Percentiles rank a stretch among this genome's conserved stretches.
These are phyloP conservation scores for Tulasnella sp. DNA, from an alignment of 768 basidiomycete species.

Conservation along the genomic window DNA sequence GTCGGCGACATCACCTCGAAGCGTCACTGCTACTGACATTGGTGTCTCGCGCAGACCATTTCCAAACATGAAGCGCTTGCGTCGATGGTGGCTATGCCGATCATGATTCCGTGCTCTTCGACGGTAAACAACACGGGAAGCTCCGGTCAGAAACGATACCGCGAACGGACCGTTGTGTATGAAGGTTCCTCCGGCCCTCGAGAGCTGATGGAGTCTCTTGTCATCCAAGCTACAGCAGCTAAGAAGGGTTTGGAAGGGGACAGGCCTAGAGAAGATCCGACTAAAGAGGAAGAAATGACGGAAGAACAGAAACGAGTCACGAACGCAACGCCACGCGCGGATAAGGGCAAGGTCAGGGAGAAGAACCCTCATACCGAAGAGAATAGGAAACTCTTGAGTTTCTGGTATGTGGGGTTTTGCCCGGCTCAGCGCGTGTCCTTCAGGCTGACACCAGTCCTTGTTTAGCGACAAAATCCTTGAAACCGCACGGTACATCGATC, in stretches of 20 bases:
- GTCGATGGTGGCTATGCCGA: constrained; percentile 96
- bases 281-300: constrained; percentile 60
- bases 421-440: not conserved
- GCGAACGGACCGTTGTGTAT: constrained; percentile 81
- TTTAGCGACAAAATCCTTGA: constrained; percentile 65
- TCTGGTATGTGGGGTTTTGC: constrained; percentile 49
- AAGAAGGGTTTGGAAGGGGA: constrained; percentile 77
- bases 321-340: constrained; percentile 43
- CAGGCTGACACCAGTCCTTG: not conserved
- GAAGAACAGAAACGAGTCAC: constrained; percentile 88
- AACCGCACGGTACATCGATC: constrained; percentile 81
- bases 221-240: constrained; percentile 89
- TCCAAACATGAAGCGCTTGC: constrained; percentile 90
- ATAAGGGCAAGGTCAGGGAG: constrained; percentile 65
- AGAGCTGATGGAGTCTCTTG: constrained; percentile 85
- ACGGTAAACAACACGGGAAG: constrained; percentile 51
- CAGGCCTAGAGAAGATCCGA: constrained; percentile 47
- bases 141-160: constrained; percentile 45
- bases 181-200: constrained; percentile 89
- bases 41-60: constrained; percentile 58
- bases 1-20: constrained; percentile 18
- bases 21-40: constrained; percentile 21
- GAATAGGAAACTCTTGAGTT: constrained; percentile 69
- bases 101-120: constrained; percentile 75
- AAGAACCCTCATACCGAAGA: constrained; percentile 55